Evolutionary conservation across 2,329 filamentous ascomycete species (phyloP).

Genomic region (Claviceps sp.): DNA sequence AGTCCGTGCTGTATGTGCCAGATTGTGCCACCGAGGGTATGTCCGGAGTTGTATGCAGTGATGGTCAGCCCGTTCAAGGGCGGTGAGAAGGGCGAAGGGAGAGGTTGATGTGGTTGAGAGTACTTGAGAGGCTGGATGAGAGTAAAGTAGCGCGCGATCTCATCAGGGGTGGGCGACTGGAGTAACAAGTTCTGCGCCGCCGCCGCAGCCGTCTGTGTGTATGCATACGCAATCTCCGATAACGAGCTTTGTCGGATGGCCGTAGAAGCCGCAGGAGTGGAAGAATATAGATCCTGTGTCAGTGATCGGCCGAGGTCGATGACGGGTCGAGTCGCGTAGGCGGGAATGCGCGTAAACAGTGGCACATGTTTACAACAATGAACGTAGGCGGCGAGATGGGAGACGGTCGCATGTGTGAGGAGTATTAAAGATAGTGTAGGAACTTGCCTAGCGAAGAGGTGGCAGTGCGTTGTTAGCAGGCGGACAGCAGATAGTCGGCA

Average conservation of each 20-base stretch:
- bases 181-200: conserved; percentile 43
- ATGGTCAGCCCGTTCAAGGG: conserved; percentile 84
- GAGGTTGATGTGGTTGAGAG: conserved; percentile 85
- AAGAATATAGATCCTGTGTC: conserved; percentile 83
- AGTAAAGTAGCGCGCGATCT: conserved; percentile 86
- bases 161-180: conserved; percentile 65
- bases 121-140: conserved; percentile 89
- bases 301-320: conserved; percentile 85
- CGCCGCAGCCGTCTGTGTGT: conserved; percentile 34
- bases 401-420: conserved; percentile 82
- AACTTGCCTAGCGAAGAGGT: conserved; percentile 51
- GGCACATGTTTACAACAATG: conserved; percentile 97
- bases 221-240: conserved; percentile 45
- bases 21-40: conserved; percentile 91
- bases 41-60: conserved; percentile 92
- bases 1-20: conserved; percentile 97
- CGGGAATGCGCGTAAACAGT: conserved; percentile 78
- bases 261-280: conserved; percentile 74
- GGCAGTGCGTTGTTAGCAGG: conserved; percentile 11
- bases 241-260: conserved; percentile 63
- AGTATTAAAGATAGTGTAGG: conserved; percentile 88
- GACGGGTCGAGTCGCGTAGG: conserved; percentile 89
- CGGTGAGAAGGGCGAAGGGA: conserved; percentile 75
- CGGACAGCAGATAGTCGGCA: not conserved
- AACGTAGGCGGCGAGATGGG: conserved; percentile 84